These are phyloP conservation scores for Micractinium conductrix DNA, from an alignment of 139 green algal genomes.

Conservation along the genomic window DNA sequence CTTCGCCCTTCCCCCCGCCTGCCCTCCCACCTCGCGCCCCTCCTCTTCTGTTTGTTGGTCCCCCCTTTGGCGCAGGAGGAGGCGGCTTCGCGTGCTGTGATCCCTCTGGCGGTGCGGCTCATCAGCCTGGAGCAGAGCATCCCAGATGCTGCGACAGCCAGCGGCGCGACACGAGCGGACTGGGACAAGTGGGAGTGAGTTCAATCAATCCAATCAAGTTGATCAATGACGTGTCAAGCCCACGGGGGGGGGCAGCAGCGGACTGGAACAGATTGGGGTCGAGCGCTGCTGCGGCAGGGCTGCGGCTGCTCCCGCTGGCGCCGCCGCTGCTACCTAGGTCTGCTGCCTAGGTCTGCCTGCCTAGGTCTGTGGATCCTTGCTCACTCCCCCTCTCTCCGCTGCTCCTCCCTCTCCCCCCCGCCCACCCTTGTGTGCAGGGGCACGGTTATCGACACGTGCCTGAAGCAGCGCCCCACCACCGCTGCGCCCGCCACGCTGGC, in stretches of 20 bases:
- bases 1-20: too few relatives aligned
- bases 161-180: neutral
- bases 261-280: too few relatives aligned
- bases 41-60: too few relatives aligned
- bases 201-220: too few relatives aligned
- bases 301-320: too few relatives aligned
- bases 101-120: conserved; percentile 30
- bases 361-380: too few relatives aligned
- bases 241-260: too few relatives aligned
- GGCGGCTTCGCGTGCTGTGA: neutral
- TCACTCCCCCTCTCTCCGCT: too few relatives aligned
- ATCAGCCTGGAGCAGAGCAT: conserved; percentile 30
- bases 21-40: too few relatives aligned
- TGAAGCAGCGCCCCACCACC: neutral
- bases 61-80: neutral
- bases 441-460: neutral
- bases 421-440: neutral
- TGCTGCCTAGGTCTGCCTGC: neutral
- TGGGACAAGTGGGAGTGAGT: conserved; percentile 42
- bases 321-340: too few relatives aligned
- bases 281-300: too few relatives aligned
- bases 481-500: neutral
- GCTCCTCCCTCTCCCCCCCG: neutral
- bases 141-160: neutral
- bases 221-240: too few relatives aligned